Percentiles rank a stretch among this genome's conserved stretches.
phyloP scores from a whole-genome alignment of 768 basidiomycete species.

The Aureoboletus auriporus region DNA sequence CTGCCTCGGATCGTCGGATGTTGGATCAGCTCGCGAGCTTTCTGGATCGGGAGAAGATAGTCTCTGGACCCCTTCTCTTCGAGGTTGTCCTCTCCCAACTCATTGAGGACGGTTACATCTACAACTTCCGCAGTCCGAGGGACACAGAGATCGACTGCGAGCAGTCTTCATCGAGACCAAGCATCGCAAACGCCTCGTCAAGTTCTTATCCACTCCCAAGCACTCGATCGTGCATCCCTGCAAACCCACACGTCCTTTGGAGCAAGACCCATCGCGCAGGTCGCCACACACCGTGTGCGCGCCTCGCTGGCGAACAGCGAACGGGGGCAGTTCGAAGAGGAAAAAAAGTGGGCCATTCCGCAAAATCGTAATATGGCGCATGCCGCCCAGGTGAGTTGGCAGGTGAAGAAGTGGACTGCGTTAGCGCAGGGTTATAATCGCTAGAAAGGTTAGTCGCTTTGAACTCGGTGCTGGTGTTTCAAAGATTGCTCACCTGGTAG shows the following conservation, averaged over 20 bases:
- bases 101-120: conserved; percentile 46
- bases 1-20: too few species aligned
- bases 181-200: conserved; percentile 42
- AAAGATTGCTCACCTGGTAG: conserved; percentile 5
- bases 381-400: conserved; percentile 78
- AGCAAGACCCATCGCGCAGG: conserved; percentile 35
- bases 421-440: conserved; percentile 74
- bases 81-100: conserved; percentile 64
- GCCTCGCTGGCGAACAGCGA: conserved; percentile 82
- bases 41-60: too few species aligned
- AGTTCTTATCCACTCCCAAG: conserved; percentile 42
- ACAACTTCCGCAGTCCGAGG: conserved; percentile 18
- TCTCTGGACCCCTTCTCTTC: too few species aligned
- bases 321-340: conserved; percentile 77
- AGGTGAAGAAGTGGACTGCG: conserved; percentile 75
- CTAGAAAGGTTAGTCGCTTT: conserved; percentile 48
- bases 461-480: background rate
- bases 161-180: conserved; percentile 13
- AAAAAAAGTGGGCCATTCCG: conserved; percentile 81
- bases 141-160: conserved; percentile 24
- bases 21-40: too few species aligned
- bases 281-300: conserved; percentile 69
- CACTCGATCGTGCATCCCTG: conserved; percentile 18
- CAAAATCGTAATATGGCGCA: conserved; percentile 73
- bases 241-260: conserved; percentile 26